Evolutionary conservation across 208 protist genomes (phyloP).

Genomic region (Acanthamoeba castellanii): DNA sequence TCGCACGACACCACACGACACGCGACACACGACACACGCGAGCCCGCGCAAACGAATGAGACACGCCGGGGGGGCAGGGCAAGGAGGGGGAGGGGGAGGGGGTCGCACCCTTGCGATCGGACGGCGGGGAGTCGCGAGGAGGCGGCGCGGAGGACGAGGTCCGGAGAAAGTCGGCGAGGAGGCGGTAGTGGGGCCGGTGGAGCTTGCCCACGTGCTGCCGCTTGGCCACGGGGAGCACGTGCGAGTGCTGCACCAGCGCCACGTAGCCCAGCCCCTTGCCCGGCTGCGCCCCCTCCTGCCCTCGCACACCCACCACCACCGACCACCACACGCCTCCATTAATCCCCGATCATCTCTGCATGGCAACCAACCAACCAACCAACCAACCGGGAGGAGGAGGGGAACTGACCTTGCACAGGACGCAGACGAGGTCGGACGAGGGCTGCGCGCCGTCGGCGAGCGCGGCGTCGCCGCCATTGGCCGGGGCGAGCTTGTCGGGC

Average conservation of each 20-base stretch:
- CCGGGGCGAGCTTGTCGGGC: background rate
- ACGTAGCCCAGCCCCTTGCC: conserved; percentile 25
- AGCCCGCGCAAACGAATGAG: too few species aligned
- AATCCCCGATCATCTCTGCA: too few species aligned
- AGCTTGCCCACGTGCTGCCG: conserved; percentile 14
- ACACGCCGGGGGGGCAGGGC: too few species aligned
- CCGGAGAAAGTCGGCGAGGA: background rate
- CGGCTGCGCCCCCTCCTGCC: background rate
- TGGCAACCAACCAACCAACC: background rate
- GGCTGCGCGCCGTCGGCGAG: background rate
- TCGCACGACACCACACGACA: too few species aligned
- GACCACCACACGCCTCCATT: too few species aligned
- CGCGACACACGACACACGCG: too few species aligned
- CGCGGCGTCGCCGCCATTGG: too few species aligned
- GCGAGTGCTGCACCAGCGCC: conserved; percentile 46
- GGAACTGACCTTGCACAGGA: conserved; percentile 6
- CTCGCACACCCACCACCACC: too few species aligned
- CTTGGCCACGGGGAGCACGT: conserved; percentile 38
- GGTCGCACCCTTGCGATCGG: too few species aligned
- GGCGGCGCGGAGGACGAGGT: background rate
- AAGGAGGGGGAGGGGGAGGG: too few species aligned
- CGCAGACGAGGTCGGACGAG: background rate
- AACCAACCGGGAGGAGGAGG: background rate
- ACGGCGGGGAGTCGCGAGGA: background rate
- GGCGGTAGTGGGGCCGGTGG: background rate